Evolutionary conservation across 768 basidiomycete genomes (phyloP).

Genomic region (Lactifluus piperatus): DNA sequence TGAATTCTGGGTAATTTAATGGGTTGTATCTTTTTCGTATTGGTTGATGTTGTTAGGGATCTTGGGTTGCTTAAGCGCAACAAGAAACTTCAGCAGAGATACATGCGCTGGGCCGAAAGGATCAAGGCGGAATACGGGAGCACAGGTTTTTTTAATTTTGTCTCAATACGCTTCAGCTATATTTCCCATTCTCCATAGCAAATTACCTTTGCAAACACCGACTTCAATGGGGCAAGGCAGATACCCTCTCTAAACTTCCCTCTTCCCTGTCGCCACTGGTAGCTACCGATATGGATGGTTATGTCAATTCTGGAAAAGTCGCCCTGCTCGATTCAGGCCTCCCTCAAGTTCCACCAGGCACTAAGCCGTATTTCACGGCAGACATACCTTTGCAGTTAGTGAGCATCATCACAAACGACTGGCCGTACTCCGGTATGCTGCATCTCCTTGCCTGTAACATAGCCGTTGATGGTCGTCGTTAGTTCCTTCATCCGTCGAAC

Average conservation of each 20-base stretch:
- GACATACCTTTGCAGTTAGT: slow-evolving; percentile 49
- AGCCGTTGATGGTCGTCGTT: background rate
- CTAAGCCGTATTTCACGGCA: slow-evolving; percentile 56
- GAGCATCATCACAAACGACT: slow-evolving; percentile 74
- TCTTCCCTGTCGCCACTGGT: slow-evolving; percentile 37
- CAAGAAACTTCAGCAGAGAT: slow-evolving; percentile 56
- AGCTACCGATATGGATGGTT: background rate
- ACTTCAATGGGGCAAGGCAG: slow-evolving; percentile 68
- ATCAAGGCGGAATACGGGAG: slow-evolving; percentile 57
- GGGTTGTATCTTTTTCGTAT: background rate
- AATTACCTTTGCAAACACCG: slow-evolving; percentile 62
- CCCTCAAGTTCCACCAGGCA: slow-evolving; percentile 28
- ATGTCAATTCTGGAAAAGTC: background rate
- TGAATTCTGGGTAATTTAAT: slow-evolving; percentile 59
- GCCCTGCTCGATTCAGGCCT: slow-evolving; percentile 16
- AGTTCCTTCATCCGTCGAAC: slow-evolving; percentile 68
- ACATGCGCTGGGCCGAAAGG: slow-evolving; percentile 47
- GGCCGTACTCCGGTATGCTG: slow-evolving; percentile 73
- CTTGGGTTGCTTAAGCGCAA: slow-evolving; percentile 75
- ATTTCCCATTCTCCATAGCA: slow-evolving; percentile 33
- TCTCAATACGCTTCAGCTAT: background rate
- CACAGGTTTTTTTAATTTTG: slow-evolving; percentile 37
- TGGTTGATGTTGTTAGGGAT: slow-evolving; percentile 40
- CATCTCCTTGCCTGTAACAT: background rate
- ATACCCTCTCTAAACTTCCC: slow-evolving; percentile 50